phyloP scores from a whole-genome alignment of 2,329 filamentous ascomycete species.

The Diplodia mutila region DNA sequence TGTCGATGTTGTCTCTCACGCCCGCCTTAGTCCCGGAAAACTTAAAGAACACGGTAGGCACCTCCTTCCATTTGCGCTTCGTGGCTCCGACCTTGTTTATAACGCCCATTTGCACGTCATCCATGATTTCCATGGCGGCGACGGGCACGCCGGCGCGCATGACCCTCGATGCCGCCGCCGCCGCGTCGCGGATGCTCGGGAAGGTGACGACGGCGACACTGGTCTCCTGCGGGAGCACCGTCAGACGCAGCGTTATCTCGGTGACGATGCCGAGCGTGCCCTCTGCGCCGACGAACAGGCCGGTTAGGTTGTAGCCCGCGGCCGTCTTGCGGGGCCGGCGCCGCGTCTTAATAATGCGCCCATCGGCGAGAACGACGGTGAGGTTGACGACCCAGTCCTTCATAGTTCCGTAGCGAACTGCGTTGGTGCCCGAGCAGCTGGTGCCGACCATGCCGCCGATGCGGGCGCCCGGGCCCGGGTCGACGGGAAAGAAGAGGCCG shows the following conservation, averaged over 20 bases:
- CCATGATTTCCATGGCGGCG: constrained; percentile 83
- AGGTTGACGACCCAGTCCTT: constrained; percentile 86
- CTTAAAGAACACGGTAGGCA: constrained; percentile 82
- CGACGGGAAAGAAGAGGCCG: constrained; percentile 87
- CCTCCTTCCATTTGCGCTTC: constrained; percentile 72
- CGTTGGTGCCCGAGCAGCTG: constrained; percentile 74
- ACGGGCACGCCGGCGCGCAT: constrained; percentile 75
- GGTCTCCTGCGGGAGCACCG: constrained; percentile 74
- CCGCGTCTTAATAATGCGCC: constrained; percentile 77
- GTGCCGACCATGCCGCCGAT: constrained; percentile 85
- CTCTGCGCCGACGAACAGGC: constrained; percentile 79
- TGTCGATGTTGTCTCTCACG: constrained; percentile 69
- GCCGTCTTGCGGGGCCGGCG: constrained; percentile 74
- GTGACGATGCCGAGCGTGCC: constrained; percentile 82
- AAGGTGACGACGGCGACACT: constrained; percentile 82
- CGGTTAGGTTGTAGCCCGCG: constrained; percentile 81
- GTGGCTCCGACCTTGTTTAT: constrained; percentile 76
- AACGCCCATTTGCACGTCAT: constrained; percentile 84
- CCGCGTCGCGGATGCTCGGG: constrained; percentile 74
- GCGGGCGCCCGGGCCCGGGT: constrained; percentile 75
- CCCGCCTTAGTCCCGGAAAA: constrained; percentile 76
- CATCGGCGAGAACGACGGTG: constrained; percentile 79
- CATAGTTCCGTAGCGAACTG: constrained; percentile 82
- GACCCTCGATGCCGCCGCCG: constrained; percentile 71
- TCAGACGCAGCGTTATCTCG: constrained; percentile 79